Evolutionary conservation across 371 early-diverging fungal species (phyloP), one percentile per base, ranked within the genome.

Genomic region (Mucor indicus): DNA sequence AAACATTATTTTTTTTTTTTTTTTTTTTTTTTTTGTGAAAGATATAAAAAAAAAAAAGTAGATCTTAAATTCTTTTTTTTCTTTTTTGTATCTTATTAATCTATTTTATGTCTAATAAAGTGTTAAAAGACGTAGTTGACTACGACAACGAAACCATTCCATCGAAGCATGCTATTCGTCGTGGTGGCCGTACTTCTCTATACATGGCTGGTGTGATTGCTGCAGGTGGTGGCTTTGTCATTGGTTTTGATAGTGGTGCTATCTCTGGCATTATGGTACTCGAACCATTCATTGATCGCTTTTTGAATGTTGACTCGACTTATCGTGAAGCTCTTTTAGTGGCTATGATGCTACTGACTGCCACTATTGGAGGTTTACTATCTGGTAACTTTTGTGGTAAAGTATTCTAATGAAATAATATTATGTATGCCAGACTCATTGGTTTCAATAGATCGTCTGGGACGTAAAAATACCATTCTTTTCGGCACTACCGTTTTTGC

Each of bases 271-370:
- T 31, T 1, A 50, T 57, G 57, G 41, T 46, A 1, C 53, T 67
- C 19, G 47, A 44, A 6, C 38, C 58, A 15, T 67, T 66, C 36
- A 42, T 44, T 1, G 41, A 55, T 13, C 57, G 60, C 7, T 57
- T 57, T 11, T 24, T 57, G 11, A 36, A 45, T 24, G 47, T 41
- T 7, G 44, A 48, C 40, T 62, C 63, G 17, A 63, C 66, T 4
- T 84, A 81, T 52, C 78, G 86, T 22, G 35, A 59, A 19, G 59
- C 57, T 17, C 43, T 67, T 1, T 37, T 72, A 20, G 53, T 72
- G 7, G 69, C 76, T 9, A 59, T 71, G 32, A 69, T 67, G 48
- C 35, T 75, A 13, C 52, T 72, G 38, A 72, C 76, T 8, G 72
- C 70, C 8, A 64, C 72, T n/a, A 42, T 75, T n/a, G 72, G 69